A percentile compares a stretch with the other conserved stretches of the same genome.
Evolutionary conservation across 2,329 filamentous ascomycete species (phyloP).

Genomic region (Claviceps sp.): DNA sequence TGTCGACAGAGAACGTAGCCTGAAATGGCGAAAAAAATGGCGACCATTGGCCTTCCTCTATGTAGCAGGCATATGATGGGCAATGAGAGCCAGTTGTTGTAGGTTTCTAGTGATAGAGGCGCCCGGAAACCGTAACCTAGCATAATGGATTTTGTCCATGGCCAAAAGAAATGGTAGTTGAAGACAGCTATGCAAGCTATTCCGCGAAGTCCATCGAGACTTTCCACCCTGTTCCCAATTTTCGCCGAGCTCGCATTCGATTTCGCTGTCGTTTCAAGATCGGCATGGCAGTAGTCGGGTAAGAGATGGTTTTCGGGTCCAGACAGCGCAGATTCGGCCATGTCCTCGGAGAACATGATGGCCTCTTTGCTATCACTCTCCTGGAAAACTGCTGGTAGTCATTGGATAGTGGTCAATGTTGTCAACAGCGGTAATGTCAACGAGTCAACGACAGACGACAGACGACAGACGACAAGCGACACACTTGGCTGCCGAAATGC

Average conservation of each 20-base stretch:
- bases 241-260: conserved; percentile 4
- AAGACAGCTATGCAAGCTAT: conserved; percentile 28
- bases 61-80: conserved; percentile 28
- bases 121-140: conserved; percentile 25
- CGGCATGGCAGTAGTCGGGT: neutral
- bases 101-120: conserved; percentile 21
- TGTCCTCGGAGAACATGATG: neutral
- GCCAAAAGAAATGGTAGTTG: conserved; percentile 29
- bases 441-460: too few relatives aligned
- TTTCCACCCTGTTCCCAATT: conserved; percentile 21
- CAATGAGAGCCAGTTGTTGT: conserved; percentile 18
- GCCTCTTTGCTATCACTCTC: neutral
- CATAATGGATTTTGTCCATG: conserved; percentile 26
- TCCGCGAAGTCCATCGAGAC: conserved; percentile 27
- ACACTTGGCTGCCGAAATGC: neutral
- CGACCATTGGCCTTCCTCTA: conserved; percentile 27
- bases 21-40: conserved; percentile 30
- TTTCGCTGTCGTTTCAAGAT: neutral
- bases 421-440: neutral
- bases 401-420: neutral
- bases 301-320: neutral
- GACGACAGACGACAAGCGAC: neutral
- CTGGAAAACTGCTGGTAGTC: neutral
- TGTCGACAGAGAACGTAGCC: conserved; percentile 28
- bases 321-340: neutral